phyloP scores from a whole-genome alignment of 768 basidiomycete species.

The Naematelia encephala region DNA sequence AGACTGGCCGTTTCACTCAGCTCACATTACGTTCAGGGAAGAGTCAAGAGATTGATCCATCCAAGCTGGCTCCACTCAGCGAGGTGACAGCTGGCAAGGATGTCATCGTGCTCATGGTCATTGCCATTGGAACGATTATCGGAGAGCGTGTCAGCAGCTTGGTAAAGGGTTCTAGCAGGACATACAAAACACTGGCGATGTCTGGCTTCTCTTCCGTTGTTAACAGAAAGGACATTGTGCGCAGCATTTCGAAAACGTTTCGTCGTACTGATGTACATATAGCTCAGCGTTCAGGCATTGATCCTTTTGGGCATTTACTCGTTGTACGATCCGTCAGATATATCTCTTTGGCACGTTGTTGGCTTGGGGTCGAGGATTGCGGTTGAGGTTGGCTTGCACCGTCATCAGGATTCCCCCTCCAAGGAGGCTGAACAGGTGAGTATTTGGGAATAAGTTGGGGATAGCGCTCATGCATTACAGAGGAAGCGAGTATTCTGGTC shows the following conservation, averaged over 20 bases:
- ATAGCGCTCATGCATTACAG: constrained; percentile 2
- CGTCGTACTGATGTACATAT: background rate
- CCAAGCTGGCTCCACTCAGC: background rate
- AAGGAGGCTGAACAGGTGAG: background rate
- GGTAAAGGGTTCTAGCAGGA: constrained; percentile 14
- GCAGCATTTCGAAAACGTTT: background rate
- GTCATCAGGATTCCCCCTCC: constrained; percentile 7
- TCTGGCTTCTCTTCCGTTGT: constrained; percentile 14
- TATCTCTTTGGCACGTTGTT: constrained; percentile 30
- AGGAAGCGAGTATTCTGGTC: constrained; percentile 28
- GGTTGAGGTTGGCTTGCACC: constrained; percentile 28
- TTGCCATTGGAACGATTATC: constrained; percentile 30
- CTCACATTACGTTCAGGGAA: no score
- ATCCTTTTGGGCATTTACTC: constrained; percentile 31
- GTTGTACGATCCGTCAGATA: constrained; percentile 23
- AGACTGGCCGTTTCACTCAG: no score
- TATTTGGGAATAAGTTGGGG: no score
- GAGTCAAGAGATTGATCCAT: background rate
- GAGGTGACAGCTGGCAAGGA: constrained; percentile 18
- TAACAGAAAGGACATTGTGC: constrained; percentile 26
- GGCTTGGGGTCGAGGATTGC: constrained; percentile 30
- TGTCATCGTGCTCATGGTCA: constrained; percentile 33
- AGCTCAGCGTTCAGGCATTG: constrained; percentile 16
- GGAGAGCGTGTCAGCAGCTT: constrained; percentile 19
- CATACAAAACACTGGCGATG: constrained; percentile 18